Evolutionary conservation across 352 stramenopile genomes (phyloP).

Genomic region (Stramenopiles sp.): DNA sequence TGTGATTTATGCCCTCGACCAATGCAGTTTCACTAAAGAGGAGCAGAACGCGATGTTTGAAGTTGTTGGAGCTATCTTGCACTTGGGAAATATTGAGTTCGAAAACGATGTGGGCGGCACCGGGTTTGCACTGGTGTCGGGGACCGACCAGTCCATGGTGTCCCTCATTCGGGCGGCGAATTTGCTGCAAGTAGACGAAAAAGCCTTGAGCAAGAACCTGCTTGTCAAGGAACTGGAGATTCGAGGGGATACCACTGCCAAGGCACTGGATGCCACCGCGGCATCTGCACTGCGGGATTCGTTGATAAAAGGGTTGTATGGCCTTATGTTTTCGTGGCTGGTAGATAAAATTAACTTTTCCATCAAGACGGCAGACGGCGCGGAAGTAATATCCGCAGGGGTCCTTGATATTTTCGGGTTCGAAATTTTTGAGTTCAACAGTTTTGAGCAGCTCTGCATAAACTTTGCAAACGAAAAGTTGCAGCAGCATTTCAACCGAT

Average conservation of each 20-base stretch:
- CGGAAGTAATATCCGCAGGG: slow-evolving; percentile 57
- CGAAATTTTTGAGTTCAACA: slow-evolving; percentile 74
- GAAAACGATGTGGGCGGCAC: slow-evolving; percentile 34
- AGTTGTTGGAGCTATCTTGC: slow-evolving; percentile 64
- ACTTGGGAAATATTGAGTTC: slow-evolving; percentile 82
- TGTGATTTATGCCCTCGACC: slow-evolving; percentile 40
- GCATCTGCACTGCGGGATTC: slow-evolving; percentile 65
- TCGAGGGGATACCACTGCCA: slow-evolving; percentile 41
- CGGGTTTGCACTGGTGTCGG: slow-evolving; percentile 37
- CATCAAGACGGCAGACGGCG: slow-evolving; percentile 6
- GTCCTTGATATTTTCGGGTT: slow-evolving; percentile 95
- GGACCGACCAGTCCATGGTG: slow-evolving; percentile 29
- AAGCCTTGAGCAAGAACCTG: slow-evolving; percentile 61
- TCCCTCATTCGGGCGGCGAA: slow-evolving; percentile 52
- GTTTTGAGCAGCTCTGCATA: slow-evolving; percentile 85
- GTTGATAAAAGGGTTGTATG: slow-evolving; percentile 80
- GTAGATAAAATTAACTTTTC: slow-evolving; percentile 19
- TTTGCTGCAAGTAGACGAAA: slow-evolving; percentile 60
- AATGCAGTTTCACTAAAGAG: too few relatives aligned
- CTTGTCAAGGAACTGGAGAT: slow-evolving; percentile 75
- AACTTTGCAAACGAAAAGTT: slow-evolving; percentile 90
- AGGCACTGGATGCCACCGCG: slow-evolving; percentile 48
- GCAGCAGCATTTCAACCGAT: slow-evolving; percentile 75
- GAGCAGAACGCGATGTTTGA: slow-evolving; percentile 67
- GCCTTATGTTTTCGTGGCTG: slow-evolving; percentile 55